Base-by-base conservation (phyloP, 768 basidiomycete genomes). In the Tricholoma flavovirens region DNA sequence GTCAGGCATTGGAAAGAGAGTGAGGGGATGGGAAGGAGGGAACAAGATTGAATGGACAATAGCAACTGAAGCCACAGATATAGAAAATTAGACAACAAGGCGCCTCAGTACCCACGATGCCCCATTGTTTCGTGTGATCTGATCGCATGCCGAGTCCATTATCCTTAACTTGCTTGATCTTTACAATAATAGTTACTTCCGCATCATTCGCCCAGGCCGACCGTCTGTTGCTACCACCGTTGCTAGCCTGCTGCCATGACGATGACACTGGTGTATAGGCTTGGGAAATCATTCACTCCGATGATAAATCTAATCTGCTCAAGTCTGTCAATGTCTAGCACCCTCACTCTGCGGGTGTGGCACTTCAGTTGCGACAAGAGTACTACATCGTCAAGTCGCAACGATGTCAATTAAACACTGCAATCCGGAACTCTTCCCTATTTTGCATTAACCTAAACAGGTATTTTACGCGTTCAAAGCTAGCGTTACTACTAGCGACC, bases 1-100 rank as follows among this genome's bases (percentile, higher is more conserved):
- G 38, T 70, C 67, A 60, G 70, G 69, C 69, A 67, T 72, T 15
- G 68, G 56, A 50, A 48, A 54, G 29, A 48, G 54, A 22, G 60
- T 46, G 32, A 53, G 43, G 21, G 43, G 50, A 54, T n/a, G 35
- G 60, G 54, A 58, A 55, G 53, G 51, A 59, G 56, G 59, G 58
- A 50, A 52, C 55, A 45, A 62, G 59, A 54, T 50, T 58, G 54
- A 54, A 59, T 52, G 62, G 30, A 60, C 61, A 63, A 63, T 63
- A 64, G 54, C 56, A 53, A 62, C 57, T 33, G 42, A 46, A 43
- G 30, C 32, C 14, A 29, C 24, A 43, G 21, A 56, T 48, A 55
- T 60, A 60, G 58, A 43, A 48, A 54, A 49, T 54, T 54, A 52
- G 58, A 60, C 54, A 66, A 64, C 59, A 61, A 26, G 62, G 54